Conservation (phyloP, 2,329 filamentous ascomycete species). For the Catunica adiposa region DNA sequence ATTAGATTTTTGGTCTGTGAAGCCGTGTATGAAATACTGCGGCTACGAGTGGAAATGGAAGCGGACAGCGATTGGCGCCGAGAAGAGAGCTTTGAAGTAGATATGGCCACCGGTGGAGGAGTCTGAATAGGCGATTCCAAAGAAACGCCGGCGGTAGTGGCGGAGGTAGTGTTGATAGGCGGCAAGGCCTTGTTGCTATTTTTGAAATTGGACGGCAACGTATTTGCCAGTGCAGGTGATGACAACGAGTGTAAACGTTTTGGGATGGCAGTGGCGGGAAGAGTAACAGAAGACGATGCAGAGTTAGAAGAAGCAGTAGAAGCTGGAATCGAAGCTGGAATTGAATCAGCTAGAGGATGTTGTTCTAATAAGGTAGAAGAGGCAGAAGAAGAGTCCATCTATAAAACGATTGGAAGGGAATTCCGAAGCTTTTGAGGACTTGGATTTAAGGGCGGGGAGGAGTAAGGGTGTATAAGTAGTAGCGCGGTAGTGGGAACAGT, state of each 20-base stretch:
- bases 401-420: constrained; percentile 4
- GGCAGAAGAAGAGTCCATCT: constrained; percentile 13
- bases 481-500: neutral
- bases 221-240: neutral
- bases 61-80: constrained; percentile 11
- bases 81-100: constrained; percentile 8
- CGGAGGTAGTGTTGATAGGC: neutral
- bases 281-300: neutral
- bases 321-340: neutral
- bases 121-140: constrained; percentile 9
- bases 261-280: neutral
- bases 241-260: neutral
- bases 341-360: neutral
- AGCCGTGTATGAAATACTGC: constrained; percentile 12
- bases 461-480: neutral
- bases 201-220: neutral
- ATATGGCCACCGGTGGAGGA: constrained; percentile 3
- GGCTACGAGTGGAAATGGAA: constrained; percentile 9
- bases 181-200: neutral
- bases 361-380: constrained; percentile 4
- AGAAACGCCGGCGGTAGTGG: neutral
- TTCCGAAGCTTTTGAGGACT: constrained; percentile 5
- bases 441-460: neutral
- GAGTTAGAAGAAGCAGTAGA: neutral
- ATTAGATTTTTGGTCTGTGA: constrained; percentile 12